Evolutionary conservation across 2,329 filamentous ascomycete genomes (phyloP), one percentile per base, ranked within the genome.

Genomic region (Hypoxylon rubiginosum): DNA sequence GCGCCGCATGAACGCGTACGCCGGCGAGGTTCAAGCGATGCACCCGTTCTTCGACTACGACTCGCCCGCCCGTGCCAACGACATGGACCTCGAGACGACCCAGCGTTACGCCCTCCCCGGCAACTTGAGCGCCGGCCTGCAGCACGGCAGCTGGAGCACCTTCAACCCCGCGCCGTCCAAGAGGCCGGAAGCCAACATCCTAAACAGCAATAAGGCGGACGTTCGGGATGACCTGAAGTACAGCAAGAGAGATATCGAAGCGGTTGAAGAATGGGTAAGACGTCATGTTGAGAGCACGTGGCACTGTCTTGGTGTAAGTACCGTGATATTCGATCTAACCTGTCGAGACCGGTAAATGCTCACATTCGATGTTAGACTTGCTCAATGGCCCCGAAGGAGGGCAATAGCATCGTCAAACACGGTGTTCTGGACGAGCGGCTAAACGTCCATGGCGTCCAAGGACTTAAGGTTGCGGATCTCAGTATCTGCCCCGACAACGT

Each of bases 401-500:
- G 92, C 64, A 94, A 93, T 82, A 90, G 86, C 73, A 92, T 94
- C 74, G 91, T 94, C 77, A 92, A 91, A 81, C 90, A 93, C 73
- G 91, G 91, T 64, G 91, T 94, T 0, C 80, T 94, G 39, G 91
- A 94, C 75, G 90, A 92, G 79, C 87, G 91, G 64, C 85, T 94
- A 60, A 93, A 93, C 71, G 91, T 94, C 2, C 90, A 93, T 75
- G 91, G 91, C 55, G 90, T 93, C 70, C 86, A 92, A 82, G 89
- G 90, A 15, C 85, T 94, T 72, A 93, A 93, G 85, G 91, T 93
- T 24, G 90, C 90, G 11, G 91, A 94, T 78, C 79, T 93, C 48
- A 89, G 85, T 54, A 92, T 93, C 82, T 93, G 91, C 78, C 91
- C 91, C 0, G 91, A 93, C 78, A 94, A 93, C 69, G 91, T 93